Evolutionary conservation across 148 eudicot genomes (phyloP).

Genomic region (Pouteria glomerata): DNA sequence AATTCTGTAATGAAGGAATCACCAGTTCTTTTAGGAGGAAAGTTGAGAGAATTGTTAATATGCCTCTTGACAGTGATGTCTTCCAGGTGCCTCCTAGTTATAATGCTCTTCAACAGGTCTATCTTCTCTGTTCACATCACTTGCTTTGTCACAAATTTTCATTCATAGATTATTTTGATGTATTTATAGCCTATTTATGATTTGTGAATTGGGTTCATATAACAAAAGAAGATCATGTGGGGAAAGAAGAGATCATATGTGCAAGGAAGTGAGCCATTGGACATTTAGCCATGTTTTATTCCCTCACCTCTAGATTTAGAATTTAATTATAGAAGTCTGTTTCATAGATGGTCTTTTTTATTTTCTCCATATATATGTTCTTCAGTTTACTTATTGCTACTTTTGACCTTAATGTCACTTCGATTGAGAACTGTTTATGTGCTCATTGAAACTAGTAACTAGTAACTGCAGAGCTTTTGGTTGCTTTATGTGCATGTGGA

Average conservation of each 20-base stretch:
- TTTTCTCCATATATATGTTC: background rate
- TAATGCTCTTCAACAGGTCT: conserved; percentile 79
- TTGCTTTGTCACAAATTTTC: background rate
- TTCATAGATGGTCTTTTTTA: background rate
- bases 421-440: background rate
- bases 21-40: conserved; percentile 39
- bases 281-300: too few species aligned
- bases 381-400: background rate
- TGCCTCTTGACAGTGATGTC: conserved; percentile 66
- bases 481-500: background rate
- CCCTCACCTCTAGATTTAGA: too few species aligned
- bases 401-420: background rate
- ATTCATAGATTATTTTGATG: background rate
- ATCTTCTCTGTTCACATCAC: background rate
- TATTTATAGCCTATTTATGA: background rate
- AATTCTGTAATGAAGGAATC: conserved; percentile 32
- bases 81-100: conserved; percentile 42
- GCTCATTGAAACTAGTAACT: background rate
- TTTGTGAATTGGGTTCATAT: conserved; percentile 46
- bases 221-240: conserved; percentile 85
- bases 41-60: conserved; percentile 35
- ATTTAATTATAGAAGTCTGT: too few species aligned
- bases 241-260: conserved; percentile 72
- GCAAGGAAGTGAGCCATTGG: too few species aligned
- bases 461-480: background rate